These are phyloP conservation scores for Calonectria ilicicola DNA, from an alignment of 2,329 filamentous ascomycete genomes.

Conservation along the genomic window DNA sequence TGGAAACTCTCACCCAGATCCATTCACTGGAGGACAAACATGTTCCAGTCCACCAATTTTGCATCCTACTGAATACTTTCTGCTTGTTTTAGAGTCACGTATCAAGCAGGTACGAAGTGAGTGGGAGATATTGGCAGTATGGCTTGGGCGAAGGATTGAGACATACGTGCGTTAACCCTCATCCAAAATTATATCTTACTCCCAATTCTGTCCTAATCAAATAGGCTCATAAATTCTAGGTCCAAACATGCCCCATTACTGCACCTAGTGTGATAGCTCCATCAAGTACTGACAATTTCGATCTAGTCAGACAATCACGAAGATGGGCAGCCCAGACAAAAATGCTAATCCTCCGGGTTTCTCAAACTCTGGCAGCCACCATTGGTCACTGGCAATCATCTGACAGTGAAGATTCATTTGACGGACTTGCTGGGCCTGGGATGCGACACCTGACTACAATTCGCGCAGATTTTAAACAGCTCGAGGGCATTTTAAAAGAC, in stretches of 20 bases:
- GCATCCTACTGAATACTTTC: neutral
- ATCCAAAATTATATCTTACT: neutral
- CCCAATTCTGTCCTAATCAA: too few relatives aligned
- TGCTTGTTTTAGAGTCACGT: neutral
- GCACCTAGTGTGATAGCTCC: neutral
- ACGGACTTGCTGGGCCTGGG: neutral
- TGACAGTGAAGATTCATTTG: neutral
- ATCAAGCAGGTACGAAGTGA: neutral
- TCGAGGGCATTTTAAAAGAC: neutral
- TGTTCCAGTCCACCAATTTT: neutral
- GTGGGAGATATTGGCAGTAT: neutral
- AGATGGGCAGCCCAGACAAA: neutral
- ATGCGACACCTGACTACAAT: neutral
- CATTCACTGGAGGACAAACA: neutral
- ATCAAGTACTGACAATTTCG: neutral
- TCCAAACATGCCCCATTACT: neutral
- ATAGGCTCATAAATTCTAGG: neutral
- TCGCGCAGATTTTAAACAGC: neutral
- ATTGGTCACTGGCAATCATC: neutral
- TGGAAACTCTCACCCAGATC: neutral
- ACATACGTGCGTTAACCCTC: neutral
- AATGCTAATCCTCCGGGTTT: neutral
- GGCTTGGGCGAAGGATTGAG: neutral
- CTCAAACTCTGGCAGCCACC: neutral
- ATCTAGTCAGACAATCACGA: neutral